Conservation (phyloP, 2,329 filamentous ascomycete genomes). For the Chalaropsis thielavioides region DNA sequence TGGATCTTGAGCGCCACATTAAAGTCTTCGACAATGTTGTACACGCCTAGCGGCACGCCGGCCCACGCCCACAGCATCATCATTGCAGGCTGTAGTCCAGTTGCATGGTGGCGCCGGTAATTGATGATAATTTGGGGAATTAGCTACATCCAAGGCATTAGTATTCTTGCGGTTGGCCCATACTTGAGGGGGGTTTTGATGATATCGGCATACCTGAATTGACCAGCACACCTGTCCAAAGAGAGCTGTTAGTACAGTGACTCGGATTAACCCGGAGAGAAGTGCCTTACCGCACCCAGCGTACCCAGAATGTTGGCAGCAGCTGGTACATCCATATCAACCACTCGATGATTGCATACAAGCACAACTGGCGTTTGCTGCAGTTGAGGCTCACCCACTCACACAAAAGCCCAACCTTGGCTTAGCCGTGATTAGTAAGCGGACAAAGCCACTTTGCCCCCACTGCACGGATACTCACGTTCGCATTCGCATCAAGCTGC, state of each 20-base stretch:
- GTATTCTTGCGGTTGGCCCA: background rate
- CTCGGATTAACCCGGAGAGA: background rate
- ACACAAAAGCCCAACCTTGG: too few relatives aligned
- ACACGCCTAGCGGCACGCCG: slow-evolving; percentile 48
- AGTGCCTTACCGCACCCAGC: slow-evolving; percentile 36
- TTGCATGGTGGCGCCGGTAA: slow-evolving; percentile 49
- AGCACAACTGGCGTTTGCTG: background rate
- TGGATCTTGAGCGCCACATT: slow-evolving; percentile 31
- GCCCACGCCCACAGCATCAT: slow-evolving; percentile 59
- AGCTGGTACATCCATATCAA: slow-evolving; percentile 37
- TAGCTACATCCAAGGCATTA: slow-evolving; percentile 29
- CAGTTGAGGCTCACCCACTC: background rate
- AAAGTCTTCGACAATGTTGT: slow-evolving; percentile 31
- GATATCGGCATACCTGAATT: slow-evolving; percentile 33
- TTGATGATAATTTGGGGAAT: slow-evolving; percentile 58
- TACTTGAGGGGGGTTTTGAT: background rate
- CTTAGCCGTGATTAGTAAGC: too few relatives aligned
- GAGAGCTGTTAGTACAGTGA: background rate
- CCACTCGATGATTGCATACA: background rate
- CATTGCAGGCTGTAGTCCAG: slow-evolving; percentile 52
- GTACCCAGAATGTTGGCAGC: slow-evolving; percentile 46
- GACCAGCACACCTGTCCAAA: slow-evolving; percentile 43
- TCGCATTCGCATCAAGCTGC: too few relatives aligned
- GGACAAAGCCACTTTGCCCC: too few relatives aligned
- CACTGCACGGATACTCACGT: too few relatives aligned